Percentiles rank a stretch among this genome's conserved stretches.
Conservation (phyloP, 2,329 filamentous ascomycete genomes). For the Fusarium sp. region DNA sequence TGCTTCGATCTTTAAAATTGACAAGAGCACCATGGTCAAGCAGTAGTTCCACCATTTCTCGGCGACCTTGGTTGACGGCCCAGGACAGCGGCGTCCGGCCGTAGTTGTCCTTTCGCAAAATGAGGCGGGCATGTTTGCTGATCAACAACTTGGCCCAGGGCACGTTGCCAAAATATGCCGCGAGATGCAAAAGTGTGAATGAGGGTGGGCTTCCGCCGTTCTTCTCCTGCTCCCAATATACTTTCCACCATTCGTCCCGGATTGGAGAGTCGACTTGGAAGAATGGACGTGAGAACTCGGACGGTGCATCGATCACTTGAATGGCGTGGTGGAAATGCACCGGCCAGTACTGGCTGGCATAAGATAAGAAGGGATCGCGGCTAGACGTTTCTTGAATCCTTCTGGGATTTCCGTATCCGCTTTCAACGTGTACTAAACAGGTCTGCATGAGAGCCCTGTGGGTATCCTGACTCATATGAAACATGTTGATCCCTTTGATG, state of each 20-base stretch:
- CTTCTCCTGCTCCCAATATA: neutral
- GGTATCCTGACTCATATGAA: neutral
- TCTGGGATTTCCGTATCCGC: neutral
- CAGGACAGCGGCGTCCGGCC: conserved; percentile 1
- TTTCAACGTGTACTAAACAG: neutral
- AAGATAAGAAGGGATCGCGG: neutral
- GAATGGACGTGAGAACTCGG: neutral
- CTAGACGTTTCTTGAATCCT: neutral
- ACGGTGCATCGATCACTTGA: neutral
- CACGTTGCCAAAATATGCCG: neutral
- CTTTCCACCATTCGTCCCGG: neutral
- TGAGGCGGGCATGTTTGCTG: neutral
- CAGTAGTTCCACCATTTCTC: neutral
- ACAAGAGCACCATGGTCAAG: neutral
- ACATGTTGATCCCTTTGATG: neutral
- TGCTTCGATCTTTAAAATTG: neutral
- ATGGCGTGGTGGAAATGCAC: neutral
- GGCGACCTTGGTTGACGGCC: neutral
- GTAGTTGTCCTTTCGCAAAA: conserved; percentile 1
- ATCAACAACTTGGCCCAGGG: neutral
- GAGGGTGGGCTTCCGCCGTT: neutral
- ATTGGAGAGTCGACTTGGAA: neutral
- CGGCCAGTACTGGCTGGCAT: neutral
- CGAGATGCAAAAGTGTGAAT: neutral
- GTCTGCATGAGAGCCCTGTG: neutral